phyloP scores from a whole-genome alignment of 2,329 filamentous ascomycete species.

The Lomentospora prolificans region DNA sequence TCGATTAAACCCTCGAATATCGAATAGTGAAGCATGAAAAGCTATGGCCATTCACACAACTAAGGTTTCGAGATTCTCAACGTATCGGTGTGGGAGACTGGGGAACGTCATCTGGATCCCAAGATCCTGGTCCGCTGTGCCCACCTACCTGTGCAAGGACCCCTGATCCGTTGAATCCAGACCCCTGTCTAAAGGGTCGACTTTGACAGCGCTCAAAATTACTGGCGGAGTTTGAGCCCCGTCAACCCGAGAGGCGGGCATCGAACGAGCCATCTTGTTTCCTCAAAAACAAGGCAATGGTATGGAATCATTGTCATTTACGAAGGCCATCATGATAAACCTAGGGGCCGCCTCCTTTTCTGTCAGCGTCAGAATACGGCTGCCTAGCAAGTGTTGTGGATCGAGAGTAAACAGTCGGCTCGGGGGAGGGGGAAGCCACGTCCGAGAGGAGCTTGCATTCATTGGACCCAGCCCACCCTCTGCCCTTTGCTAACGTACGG shows the following conservation, averaged over 20 bases:
- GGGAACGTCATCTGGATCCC: not conserved
- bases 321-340: no score
- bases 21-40: no score
- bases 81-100: not conserved
- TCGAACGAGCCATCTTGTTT: not conserved
- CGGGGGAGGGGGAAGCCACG: not conserved
- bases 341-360: not conserved
- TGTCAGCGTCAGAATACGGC: not conserved
- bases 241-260: not conserved
- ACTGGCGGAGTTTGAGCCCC: not conserved
- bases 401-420: not conserved
- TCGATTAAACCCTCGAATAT: no score
- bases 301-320: no score
- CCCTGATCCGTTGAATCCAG: slow-evolving; percentile 1
- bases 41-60: no score
- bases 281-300: not conserved
- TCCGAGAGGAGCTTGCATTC: not conserved
- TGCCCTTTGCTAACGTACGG: not conserved
- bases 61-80: not conserved
- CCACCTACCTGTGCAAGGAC: not conserved
- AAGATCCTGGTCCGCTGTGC: not conserved
- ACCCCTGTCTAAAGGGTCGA: not conserved
- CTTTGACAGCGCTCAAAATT: not conserved
- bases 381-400: not conserved
- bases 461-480: not conserved